phyloP scores from a whole-genome alignment of 768 basidiomycete species.

The Amanita rubescens region DNA sequence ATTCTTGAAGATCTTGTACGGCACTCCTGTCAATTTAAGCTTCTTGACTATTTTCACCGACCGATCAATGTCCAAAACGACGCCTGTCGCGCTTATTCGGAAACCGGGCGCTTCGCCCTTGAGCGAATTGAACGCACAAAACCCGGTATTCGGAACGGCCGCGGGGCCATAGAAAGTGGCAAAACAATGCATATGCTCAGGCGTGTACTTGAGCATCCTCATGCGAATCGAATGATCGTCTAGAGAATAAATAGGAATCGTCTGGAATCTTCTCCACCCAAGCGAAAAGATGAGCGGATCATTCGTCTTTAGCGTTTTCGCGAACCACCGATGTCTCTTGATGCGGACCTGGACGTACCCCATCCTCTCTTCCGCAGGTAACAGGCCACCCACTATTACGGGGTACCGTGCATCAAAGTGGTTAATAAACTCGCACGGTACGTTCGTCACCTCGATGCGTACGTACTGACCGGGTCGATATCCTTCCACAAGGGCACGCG shows the following conservation, averaged over 20 bases:
- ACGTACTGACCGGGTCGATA: constrained; percentile 88
- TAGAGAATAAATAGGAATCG: constrained; percentile 88
- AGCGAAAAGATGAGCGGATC: constrained; percentile 94
- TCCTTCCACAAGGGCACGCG: constrained; percentile 83
- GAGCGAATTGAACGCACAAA: constrained; percentile 94
- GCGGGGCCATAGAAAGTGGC: constrained; percentile 97
- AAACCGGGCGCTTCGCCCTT: constrained; percentile 63
- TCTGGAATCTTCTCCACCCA: constrained; percentile 98
- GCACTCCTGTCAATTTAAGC: constrained; percentile 90
- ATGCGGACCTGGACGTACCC: constrained; percentile 93
- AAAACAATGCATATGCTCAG: constrained; percentile 99
- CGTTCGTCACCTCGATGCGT: constrained; percentile 76
- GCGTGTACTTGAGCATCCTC: constrained; percentile 99
- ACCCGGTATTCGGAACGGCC: constrained; percentile 87
- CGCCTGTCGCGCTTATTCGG: constrained; percentile 88
- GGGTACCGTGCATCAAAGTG: constrained; percentile 91
- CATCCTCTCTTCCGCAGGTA: constrained; percentile 85
- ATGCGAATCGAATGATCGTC: constrained; percentile 98
- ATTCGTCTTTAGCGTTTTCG: constrained; percentile 89
- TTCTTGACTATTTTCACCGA: constrained; percentile 97
- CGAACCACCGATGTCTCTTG: constrained; percentile 94
- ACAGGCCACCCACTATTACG: constrained; percentile 85
- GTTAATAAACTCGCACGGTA: constrained; percentile 89
- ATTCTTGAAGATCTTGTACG: constrained; percentile 98
- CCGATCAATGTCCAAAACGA: constrained; percentile 88